Evolutionary conservation across 257 asterid genomes (phyloP).

Genomic region (Ilex asprella): DNA sequence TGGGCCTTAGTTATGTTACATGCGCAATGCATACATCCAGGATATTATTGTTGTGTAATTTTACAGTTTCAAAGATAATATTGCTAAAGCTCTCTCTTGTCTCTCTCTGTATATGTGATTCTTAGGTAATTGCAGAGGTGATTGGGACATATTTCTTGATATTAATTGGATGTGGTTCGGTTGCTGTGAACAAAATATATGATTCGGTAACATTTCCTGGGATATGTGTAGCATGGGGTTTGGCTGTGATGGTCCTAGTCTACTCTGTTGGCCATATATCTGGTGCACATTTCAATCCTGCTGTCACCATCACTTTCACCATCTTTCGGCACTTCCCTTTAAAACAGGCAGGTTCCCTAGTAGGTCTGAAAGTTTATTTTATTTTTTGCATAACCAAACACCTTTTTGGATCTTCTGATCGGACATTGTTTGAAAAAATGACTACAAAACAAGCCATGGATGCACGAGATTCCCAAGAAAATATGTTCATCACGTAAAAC

Average conservation of each 20-base stretch:
- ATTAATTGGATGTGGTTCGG: conserved; percentile 59
- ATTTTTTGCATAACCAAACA: too few species aligned
- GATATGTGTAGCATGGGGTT: conserved; percentile 44
- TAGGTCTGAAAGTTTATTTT: too few species aligned
- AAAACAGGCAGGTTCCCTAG: conserved; percentile 24
- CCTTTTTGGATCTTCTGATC: too few species aligned
- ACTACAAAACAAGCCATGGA: too few species aligned
- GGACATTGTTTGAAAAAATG: too few species aligned
- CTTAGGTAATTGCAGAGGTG: conserved; percentile 50
- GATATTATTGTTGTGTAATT: not conserved
- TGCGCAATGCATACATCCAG: not conserved
- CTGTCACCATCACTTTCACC: conserved; percentile 60
- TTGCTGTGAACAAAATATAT: conserved; percentile 45
- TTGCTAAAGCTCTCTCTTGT: not conserved
- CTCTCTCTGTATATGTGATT: too few species aligned
- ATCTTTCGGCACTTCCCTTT: conserved; percentile 49
- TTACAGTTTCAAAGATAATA: not conserved
- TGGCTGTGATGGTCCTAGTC: conserved; percentile 54
- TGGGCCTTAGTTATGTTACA: not conserved
- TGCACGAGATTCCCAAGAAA: too few species aligned
- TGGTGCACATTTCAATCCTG: conserved; percentile 72
- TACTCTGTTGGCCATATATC: conserved; percentile 67
- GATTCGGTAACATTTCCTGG: conserved; percentile 59
- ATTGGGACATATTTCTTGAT: conserved; percentile 60
- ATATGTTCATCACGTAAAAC: too few species aligned